Base-by-base conservation (phyloP, 2,329 filamentous ascomycete genomes). In the Sporothrix curviconia region DNA sequence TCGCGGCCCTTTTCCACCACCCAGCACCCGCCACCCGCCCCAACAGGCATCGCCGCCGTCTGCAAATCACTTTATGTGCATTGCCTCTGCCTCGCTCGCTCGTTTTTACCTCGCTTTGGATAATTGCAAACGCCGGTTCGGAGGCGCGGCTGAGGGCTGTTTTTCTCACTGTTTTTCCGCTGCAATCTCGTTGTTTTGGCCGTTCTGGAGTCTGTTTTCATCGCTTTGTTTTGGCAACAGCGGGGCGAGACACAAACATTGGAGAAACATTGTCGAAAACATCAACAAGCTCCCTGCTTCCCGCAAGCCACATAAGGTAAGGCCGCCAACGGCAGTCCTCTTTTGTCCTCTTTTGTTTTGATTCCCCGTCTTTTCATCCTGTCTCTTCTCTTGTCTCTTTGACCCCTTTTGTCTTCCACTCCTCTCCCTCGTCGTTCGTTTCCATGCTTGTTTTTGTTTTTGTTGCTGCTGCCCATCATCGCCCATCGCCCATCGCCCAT, bases 221-320 rank as follows among this genome's bases (percentile, higher is more conserved):
- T 37, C 5, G 8, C 15, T 55, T 63, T 59, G 56, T 59, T 61
- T 39, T 58, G 52, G 30, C 22, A 34, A 39, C 52, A 37, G 40
- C 52, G 52, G 22, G 40, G 40, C 51, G 36, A 50, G 44, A 56
- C 46, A 36, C 28, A 46, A 47, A 55, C 53, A 47, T 47, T 53
- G 50, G 37, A 43, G 42, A 55, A 25, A 44, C 37, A 49, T 37
- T 37, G 22, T 17, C 47, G 19, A 56, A 56, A 59, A 56, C 53
- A 59, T 56, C 57, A 59, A 59, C 54, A 59, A 56, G 37, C 58
- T 14, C 14, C 39, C 25, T 14, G 30, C 1, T 39, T 43, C 19
- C 19, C 34, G 43, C 56, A 55, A 43, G 40, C 57, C 57, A 56
- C 57, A 53, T 47, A 56, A 59, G 57, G 57, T 59, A 59, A 53